Evolutionary conservation across 805 yeast genomes (phyloP), one percentile per base, ranked within the genome.

Genomic region (Ogataea degrootiae): DNA sequence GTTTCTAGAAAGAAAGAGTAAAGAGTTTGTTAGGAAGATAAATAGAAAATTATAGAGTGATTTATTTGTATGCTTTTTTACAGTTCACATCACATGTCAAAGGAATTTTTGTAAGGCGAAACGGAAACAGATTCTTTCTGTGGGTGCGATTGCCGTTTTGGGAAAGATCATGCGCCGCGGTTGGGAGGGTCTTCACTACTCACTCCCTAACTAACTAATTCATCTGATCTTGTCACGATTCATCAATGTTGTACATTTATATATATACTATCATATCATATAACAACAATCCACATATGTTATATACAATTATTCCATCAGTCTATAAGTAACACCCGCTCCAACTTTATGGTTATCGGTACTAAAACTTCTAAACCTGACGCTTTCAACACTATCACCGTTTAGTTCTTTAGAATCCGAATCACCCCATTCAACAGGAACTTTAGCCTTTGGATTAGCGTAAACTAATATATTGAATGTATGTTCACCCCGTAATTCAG

Each of bases 391-490:
- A 2, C 76, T 76, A 36, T 82, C 80, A 9, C 68, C 69, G 7
- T 82, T 69, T 22, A 63, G 50, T 39, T 78, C 75, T 53, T 77
- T 77, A 2, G 79, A 73, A 57, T 82, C 54, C 2, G 89, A 77
- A 61, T 89, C 96, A 11, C 81, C 79, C 97, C 97, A 90, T 57
- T 87, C 95, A 12, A 73, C 67, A 0, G 96, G 96, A 2, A 85
- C 83, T 44, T 74, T 74, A 4, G 83, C 78, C 36, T 69, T 68
- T 1, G 85, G 83, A 55, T 84, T 86, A 0, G 96, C 86, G 59
- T 84, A 85, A 0, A 90, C 96, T 45, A 89, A 68, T 1, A 91
- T 92, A 58, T 86, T 89, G 65, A 91, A 89, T 0, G 96, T 87
- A 59, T 84, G 80, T 12, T 74, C 80, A 15, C 59, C 63, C 11